Percentiles rank a stretch among this genome's conserved stretches.
phyloP scores from a whole-genome alignment of 2,329 filamentous ascomycete species.

The Samsoniella hepiali region DNA sequence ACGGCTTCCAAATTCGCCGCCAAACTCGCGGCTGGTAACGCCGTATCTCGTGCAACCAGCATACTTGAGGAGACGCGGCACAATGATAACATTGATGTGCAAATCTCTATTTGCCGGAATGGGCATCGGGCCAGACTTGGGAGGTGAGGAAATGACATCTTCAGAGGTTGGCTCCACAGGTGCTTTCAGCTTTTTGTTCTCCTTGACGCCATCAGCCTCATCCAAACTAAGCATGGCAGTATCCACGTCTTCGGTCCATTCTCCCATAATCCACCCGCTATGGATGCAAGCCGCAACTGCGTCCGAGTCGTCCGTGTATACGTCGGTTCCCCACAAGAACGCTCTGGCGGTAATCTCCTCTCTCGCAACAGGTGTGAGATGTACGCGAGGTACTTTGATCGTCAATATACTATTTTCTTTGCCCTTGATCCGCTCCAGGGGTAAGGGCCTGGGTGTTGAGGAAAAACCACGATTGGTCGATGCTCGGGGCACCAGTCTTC shows the following conservation, averaged over 20 bases:
- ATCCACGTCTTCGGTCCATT: conserved; percentile 79
- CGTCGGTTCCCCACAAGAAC: conserved; percentile 86
- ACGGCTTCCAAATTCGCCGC: conserved; percentile 44
- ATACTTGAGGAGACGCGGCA: conserved; percentile 78
- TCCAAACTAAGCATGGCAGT: conserved; percentile 61
- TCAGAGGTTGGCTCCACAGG: conserved; percentile 36
- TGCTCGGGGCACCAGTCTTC: conserved; percentile 42
- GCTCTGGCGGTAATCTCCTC: conserved; percentile 80
- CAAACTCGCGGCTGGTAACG: conserved; percentile 78
- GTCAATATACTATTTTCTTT: conserved; percentile 90
- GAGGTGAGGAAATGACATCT: conserved; percentile 51
- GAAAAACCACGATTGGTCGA: conserved; percentile 43
- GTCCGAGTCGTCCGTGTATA: conserved; percentile 96
- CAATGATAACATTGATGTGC: conserved; percentile 80
- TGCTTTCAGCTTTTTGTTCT: conserved; percentile 31
- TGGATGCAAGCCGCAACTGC: conserved; percentile 91
- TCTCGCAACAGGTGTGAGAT: conserved; percentile 65
- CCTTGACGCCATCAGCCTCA: conserved; percentile 30
- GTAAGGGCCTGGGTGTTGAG: conserved; percentile 67
- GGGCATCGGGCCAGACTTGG: conserved; percentile 57
- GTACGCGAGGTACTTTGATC: conserved; percentile 77
- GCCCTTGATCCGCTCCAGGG: conserved; percentile 65
- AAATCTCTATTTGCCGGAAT: conserved; percentile 71
- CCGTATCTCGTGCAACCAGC: conserved; percentile 72
- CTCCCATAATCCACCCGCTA: conserved; percentile 84